phyloP scores from a whole-genome alignment of 2,329 filamentous ascomycete species.

The Elsinoe perseae region DNA sequence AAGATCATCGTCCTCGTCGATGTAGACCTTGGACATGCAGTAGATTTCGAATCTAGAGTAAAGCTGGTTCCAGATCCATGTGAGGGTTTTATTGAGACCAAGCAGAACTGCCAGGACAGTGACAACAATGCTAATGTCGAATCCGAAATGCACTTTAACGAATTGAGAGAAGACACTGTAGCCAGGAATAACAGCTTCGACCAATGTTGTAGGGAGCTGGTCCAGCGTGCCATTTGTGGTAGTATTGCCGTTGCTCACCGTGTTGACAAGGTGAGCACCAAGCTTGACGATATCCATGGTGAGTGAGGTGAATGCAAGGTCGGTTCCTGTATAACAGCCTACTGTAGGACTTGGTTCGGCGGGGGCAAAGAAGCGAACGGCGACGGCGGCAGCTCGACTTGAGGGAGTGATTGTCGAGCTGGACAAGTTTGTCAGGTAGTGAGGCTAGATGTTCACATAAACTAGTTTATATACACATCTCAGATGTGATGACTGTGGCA shows the following conservation, averaged over 20 bases:
- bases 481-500: constrained; percentile 11
- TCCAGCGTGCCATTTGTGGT: constrained; percentile 28
- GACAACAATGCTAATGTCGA: constrained; percentile 44
- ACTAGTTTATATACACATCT: neutral
- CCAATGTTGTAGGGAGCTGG: constrained; percentile 34
- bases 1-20: constrained; percentile 39
- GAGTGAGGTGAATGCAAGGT: neutral
- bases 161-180: constrained; percentile 42
- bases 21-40: constrained; percentile 38
- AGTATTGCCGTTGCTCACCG: constrained; percentile 11
- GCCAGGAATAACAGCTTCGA: constrained; percentile 46
- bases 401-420: neutral
- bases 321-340: neutral
- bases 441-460: constrained; percentile 6
- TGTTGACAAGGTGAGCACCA: constrained; percentile 7
- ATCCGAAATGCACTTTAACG: constrained; percentile 35
- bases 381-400: neutral
- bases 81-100: constrained; percentile 32
- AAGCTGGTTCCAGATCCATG: constrained; percentile 31
- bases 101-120: constrained; percentile 37
- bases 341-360: neutral
- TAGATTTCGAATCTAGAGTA: constrained; percentile 29
- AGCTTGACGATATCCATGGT: constrained; percentile 18
- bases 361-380: neutral
- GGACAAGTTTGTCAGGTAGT: neutral